Base-by-base conservation (phyloP, 805 yeast species). In the Yarrowia deformans region DNA sequence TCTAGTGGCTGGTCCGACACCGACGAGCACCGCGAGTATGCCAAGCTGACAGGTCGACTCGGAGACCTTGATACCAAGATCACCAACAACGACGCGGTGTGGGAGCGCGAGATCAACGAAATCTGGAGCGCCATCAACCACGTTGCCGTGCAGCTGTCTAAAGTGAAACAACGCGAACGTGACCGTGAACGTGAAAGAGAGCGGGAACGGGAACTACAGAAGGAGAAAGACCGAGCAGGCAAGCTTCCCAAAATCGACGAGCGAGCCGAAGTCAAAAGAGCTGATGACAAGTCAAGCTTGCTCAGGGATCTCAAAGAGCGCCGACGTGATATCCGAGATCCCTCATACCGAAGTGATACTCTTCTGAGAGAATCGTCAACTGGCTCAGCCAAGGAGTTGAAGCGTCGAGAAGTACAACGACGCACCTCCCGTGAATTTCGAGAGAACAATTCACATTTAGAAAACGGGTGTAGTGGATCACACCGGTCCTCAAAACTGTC, bases 91-190 rank as follows among this genome's bases (percentile, higher is more conserved):
- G 66, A 60, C 43, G 66, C 66, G 14, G 66, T 60, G 9, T 60
- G 66, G 66, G 66, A 60, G 16, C 50, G 52, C 12, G 68, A 63
- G 46, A 48, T 48, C 16, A 49, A 63, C 48, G 56, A 63, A n/a
- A 48, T 63, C 48, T 63, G 68, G 68, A 49, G 56, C 35, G 68
- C 68, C 14, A 63, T 63, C 29, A 63, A 63, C 39, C 68, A 63
- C 14, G 68, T 63, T 12, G 68, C 68, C 14, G 55, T 49, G 12
- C 68, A 63, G 8, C 39, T 63, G 12, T 48, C 68, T 8, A 63
- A 49, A 18, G 56, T 63, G 16, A 63, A 63, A 48, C 55, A 63
- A 32, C 68, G 68, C 2, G 68, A 63, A 19, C 68, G 68, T 16
- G 68, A 63, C 34, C 56, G 68, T 18, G 68, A 63, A 63, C 55